Conservation (phyloP, 2,329 filamentous ascomycete genomes). For the Fusarium anguioides region DNA sequence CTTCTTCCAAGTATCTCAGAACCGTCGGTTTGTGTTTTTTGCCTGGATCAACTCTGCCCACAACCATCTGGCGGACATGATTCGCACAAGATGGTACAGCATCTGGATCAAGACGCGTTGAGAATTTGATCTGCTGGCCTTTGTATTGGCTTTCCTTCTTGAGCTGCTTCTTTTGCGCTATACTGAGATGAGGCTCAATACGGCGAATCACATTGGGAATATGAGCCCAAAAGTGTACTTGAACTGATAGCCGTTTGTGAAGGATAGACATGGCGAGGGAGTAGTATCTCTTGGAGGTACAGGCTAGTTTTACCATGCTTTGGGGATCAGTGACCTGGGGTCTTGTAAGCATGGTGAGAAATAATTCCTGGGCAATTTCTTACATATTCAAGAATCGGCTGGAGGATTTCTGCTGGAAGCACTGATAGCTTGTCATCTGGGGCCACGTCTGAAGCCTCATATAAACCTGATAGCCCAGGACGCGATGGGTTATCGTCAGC, state of each 20-base stretch:
- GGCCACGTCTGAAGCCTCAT: too few species aligned
- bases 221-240: neutral
- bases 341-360: accelerated
- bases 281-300: conserved; percentile 11
- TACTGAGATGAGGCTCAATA: conserved; percentile 5
- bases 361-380: accelerated
- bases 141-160: neutral
- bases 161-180: conserved; percentile 11
- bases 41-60: neutral
- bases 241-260: neutral
- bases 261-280: neutral
- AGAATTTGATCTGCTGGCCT: neutral
- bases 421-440: conserved; percentile 1
- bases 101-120: neutral
- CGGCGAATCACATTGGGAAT: neutral
- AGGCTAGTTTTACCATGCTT: conserved; percentile 2
- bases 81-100: neutral
- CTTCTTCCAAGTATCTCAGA: neutral
- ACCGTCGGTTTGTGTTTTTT: neutral
- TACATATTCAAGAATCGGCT: neutral
- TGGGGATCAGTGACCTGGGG: neutral
- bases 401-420: conserved; percentile 1
- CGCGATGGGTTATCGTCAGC: too few species aligned
- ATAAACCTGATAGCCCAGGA: too few species aligned
- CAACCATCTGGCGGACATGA: conserved; percentile 8